phyloP scores from a whole-genome alignment of 2,329 filamentous ascomycete species.

The Elsinoe perseae region DNA sequence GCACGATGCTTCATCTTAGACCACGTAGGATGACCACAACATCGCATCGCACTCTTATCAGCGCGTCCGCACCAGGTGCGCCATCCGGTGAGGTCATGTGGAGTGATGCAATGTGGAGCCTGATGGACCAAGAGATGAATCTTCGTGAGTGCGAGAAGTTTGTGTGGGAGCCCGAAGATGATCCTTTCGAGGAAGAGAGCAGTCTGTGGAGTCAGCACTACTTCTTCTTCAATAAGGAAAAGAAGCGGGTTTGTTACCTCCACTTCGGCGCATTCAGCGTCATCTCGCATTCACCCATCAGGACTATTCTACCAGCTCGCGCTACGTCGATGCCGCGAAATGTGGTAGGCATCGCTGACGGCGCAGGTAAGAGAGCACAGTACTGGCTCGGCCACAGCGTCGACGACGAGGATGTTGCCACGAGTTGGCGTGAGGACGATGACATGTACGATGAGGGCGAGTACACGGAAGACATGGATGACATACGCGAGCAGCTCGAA shows the following conservation, averaged over 20 bases:
- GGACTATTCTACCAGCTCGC: slow-evolving; percentile 32
- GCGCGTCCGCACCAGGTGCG: slow-evolving; percentile 16
- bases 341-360: slow-evolving; percentile 37
- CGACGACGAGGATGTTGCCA: slow-evolving; percentile 17
- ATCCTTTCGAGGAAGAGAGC: slow-evolving; percentile 85
- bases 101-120: slow-evolving; percentile 84
- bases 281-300: slow-evolving; percentile 55
- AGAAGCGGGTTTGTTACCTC: slow-evolving; percentile 89
- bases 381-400: slow-evolving; percentile 72
- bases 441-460: slow-evolving; percentile 30
- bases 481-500: slow-evolving; percentile 29
- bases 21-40: slow-evolving; percentile 48
- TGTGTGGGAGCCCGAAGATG: slow-evolving; percentile 79
- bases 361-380: slow-evolving; percentile 69
- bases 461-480: slow-evolving; percentile 29
- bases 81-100: slow-evolving; percentile 44
- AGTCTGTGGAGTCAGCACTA: slow-evolving; percentile 94
- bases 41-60: slow-evolving; percentile 19
- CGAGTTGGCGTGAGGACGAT: slow-evolving; percentile 26
- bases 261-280: slow-evolving; percentile 84
- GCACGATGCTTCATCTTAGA: slow-evolving; percentile 76
- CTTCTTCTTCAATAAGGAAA: slow-evolving; percentile 92
- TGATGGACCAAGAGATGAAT: slow-evolving; percentile 91
- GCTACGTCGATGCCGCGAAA: slow-evolving; percentile 39
- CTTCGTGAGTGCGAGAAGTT: slow-evolving; percentile 84